A percentile compares a stretch with the other conserved stretches of the same genome.
phyloP scores from a whole-genome alignment of 805 yeast species.

The Huiozyma sinensis region DNA sequence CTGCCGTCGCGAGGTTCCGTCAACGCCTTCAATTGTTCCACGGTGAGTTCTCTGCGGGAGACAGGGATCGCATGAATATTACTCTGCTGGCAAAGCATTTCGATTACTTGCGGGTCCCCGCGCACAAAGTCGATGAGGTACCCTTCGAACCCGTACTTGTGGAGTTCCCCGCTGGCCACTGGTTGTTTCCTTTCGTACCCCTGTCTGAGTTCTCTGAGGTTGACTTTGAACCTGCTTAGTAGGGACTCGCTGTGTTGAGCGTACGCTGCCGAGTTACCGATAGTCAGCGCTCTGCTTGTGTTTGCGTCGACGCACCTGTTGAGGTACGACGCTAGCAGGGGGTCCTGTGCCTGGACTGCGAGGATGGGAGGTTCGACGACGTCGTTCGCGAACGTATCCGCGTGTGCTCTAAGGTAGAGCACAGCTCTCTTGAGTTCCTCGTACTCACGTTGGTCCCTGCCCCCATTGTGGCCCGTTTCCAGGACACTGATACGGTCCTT shows the following conservation, averaged over 20 bases:
- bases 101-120: conserved; percentile 65
- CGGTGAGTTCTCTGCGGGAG: conserved; percentile 35
- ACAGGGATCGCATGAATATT: conserved; percentile 55
- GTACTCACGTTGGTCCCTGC: conserved; percentile 12
- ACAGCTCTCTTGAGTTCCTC: conserved; percentile 27
- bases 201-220: conserved; percentile 41
- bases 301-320: conserved; percentile 45
- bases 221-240: conserved; percentile 38
- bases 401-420: conserved; percentile 27
- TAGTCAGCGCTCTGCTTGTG: conserved; percentile 54
- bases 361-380: conserved; percentile 71
- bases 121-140: conserved; percentile 56
- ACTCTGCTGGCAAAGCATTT: conserved; percentile 53
- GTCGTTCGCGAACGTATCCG: conserved; percentile 29
- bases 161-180: conserved; percentile 29
- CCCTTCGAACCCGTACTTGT: conserved; percentile 64
- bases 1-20: conserved; percentile 31
- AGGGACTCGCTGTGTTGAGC: conserved; percentile 33
- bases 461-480: conserved; percentile 16
- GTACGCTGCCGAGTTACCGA: conserved; percentile 42
- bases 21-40: conserved; percentile 30
- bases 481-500: conserved; percentile 44
- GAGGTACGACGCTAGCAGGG: conserved; percentile 41
- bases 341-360: conserved; percentile 44
- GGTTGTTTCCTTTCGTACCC: conserved; percentile 3